Base-by-base conservation (phyloP, 371 early-diverging fungal genomes). In the Synchytrium microbalum region DNA sequence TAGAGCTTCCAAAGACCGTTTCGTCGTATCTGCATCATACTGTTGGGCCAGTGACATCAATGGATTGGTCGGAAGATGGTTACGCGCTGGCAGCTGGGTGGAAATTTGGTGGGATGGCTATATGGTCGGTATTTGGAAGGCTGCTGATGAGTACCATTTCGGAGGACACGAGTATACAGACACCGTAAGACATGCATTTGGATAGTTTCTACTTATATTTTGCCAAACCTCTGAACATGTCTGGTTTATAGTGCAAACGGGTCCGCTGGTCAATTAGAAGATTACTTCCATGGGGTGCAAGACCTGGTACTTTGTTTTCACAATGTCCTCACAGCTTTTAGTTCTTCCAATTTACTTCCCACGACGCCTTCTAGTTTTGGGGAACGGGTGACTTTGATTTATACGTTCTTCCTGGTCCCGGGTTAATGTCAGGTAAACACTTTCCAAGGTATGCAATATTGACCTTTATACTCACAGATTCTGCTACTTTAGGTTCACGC, bases 91-190 rank as follows among this genome's bases (percentile, higher is more conserved):
- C 90, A 0, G 87, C 85, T 58, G 88, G 87, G 26, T 88, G 83
- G 76, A 72, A 68, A 31, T 61, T 69, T 54, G 82, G 80, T 31
- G 86, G 92, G 16, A 63, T 90, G 23, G 79, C 87, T 1, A 72
- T 90, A 2, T 91, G 90, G 89, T 90, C 89, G 75, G 86, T 86
- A 1, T 92, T 83, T 69, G 92, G 92, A 3, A 72, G 79, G 1
- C 69, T 86, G n/a, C 65, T 92, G 3, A 82, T 84, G 59, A 77
- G 84, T 31, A 79, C 87, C 0, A 70, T 75, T 10, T 66, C 75
- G 1, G 84, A 84, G 53, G 84, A 83, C 65, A 73, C 77, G n/a
- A 62, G 64, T 63, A 57, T 64, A 2, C 63, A 70, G 25, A 53
- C 57, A n/a, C 19, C 70, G 66, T 69, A 64, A 67, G 63, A 32